Evolutionary conservation across 2,329 filamentous ascomycete species (phyloP).

Genomic region (Aphanoascus verrucosus): DNA sequence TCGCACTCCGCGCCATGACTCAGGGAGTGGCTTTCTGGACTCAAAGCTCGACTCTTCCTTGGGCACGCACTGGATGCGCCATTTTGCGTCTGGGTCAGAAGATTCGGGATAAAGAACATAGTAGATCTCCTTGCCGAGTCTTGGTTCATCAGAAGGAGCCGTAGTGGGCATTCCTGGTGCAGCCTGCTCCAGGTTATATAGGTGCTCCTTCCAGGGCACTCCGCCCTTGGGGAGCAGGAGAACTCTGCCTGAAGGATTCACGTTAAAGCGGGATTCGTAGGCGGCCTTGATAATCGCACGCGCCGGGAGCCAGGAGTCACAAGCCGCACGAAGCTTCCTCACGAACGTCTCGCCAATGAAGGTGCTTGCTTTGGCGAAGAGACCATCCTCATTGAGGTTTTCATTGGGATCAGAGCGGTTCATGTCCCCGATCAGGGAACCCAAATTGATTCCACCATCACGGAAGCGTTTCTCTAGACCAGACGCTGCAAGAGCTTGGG

Average conservation of each 20-base stretch:
- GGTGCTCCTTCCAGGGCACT: conserved; percentile 89
- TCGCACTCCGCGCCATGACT: conserved; percentile 81
- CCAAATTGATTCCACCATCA: conserved; percentile 71
- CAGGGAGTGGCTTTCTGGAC: conserved; percentile 82
- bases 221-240: conserved; percentile 68
- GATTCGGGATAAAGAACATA: conserved; percentile 91
- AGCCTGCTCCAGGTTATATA: conserved; percentile 73
- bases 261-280: conserved; percentile 55
- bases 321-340: conserved; percentile 65
- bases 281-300: conserved; percentile 66
- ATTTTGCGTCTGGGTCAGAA: conserved; percentile 63
- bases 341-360: conserved; percentile 87
- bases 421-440: conserved; percentile 67
- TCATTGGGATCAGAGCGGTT: conserved; percentile 53
- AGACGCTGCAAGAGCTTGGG: conserved; percentile 55
- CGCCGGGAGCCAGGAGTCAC: conserved; percentile 74
- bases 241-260: conserved; percentile 65
- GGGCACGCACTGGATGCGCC: conserved; percentile 90
- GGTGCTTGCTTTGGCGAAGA: conserved; percentile 64
- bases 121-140: conserved; percentile 46
- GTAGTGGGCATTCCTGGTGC: conserved; percentile 16
- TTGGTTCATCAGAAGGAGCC: conserved; percentile 19
- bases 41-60: conserved; percentile 75
- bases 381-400: conserved; percentile 65
- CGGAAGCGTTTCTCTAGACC: conserved; percentile 74